Conservation (phyloP, 176 grass and related monocot genomes). For the Poa pratensis region DNA sequence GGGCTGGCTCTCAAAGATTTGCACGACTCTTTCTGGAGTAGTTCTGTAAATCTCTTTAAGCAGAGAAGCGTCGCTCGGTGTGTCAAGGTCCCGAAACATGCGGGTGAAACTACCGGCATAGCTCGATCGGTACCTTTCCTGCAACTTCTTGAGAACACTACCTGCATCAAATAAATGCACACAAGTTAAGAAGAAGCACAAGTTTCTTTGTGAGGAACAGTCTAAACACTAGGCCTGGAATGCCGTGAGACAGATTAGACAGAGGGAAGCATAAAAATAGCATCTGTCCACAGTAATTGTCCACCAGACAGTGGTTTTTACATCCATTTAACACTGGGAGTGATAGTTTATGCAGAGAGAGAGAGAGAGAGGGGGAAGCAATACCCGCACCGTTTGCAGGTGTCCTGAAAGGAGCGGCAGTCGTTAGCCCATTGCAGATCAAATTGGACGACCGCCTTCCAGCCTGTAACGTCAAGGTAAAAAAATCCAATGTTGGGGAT, state of each 20-base stretch:
- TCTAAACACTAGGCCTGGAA: background rate
- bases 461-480: slow-evolving; percentile 10
- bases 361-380: too few relatives aligned
- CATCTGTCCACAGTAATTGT: background rate
- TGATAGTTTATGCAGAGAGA: background rate
- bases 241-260: background rate
- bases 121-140: slow-evolving; percentile 75
- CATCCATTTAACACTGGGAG: background rate
- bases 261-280: background rate
- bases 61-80: slow-evolving; percentile 55
- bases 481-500: background rate
- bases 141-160: slow-evolving; percentile 54
- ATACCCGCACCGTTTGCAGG: slow-evolving; percentile 5
- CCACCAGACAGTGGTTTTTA: background rate
- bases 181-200: background rate
- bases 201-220: background rate
- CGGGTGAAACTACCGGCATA: slow-evolving; percentile 75
- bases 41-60: slow-evolving; percentile 80
- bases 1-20: slow-evolving; percentile 83
- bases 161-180: slow-evolving; percentile 42
- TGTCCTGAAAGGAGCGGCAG: slow-evolving; percentile 7
- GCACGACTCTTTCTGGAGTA: slow-evolving; percentile 82
- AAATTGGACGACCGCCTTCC: slow-evolving; percentile 19
- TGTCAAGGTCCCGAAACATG: slow-evolving; percentile 59
- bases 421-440: slow-evolving; percentile 27